Evolutionary conservation across 257 asterid species (phyloP), one percentile per base, ranked within the genome.

Genomic region (Jacaranda copaia): DNA sequence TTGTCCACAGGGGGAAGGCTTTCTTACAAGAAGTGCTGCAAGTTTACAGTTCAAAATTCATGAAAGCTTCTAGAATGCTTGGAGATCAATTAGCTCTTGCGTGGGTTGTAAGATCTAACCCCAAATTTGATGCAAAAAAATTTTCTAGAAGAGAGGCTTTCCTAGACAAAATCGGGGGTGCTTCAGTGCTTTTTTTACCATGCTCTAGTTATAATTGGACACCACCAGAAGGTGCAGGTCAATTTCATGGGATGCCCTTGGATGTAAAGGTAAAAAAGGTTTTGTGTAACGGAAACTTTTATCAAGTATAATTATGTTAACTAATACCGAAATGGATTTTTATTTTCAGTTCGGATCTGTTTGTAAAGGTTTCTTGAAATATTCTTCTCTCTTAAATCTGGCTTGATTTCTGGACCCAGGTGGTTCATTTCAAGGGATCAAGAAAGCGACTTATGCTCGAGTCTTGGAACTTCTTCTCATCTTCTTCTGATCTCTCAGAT

Each of bases 171-270:
- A 77, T 91, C 6, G 75, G 86, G 38, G 92, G 85, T 67, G 88
- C 95, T 19, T 82, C 91, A 0, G 92, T 96, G 49, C 90, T 96
- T 63, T 93, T 96, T 67, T 81, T 96, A 70, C 99, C 97, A 0
- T 96, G 98, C 85, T 89, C 90, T 9, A 76, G 74, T 45, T 93
- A 93, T 79, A 93, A 96, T 72, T 96, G 99, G 99, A 93, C 98
- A 20, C 99, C 98, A 39, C 98, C 98, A 2, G 99, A 96, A 80
- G 99, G 98, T 64, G 97, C 97, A 1, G 97, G 98, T 49, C 99
- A 96, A 72, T 93, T 96, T 85, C 99, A 86, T 70, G 98, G 99
- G 75, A 90, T 93, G 97, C 99, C 98, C 45, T 84, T 96, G 88
- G 91, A 91, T 83, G 98, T 93, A 25, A 96, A 96, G 97, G 98